These are phyloP conservation scores for Helianthus annuus DNA, from an alignment of 129 eudicot genomes.

Conservation along the genomic window HanXRQr2.0-SUNRISE NC_035447.2:6691365-6691864, in stretches of 20 bases:
- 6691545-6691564: constrained; percentile 27
- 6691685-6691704: constrained; percentile 7
- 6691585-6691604: constrained; percentile 28
- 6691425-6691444: constrained; percentile 31
- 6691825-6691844: constrained; percentile 34
- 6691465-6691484: constrained; percentile 1
- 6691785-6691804: constrained; percentile 1
- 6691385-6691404: constrained; percentile 79
- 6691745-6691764: constrained; percentile 16
- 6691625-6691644: constrained; percentile 15
- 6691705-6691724: constrained; percentile 13
- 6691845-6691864: constrained; percentile 34
- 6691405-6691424: constrained; percentile 62
- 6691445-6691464: constrained; percentile 20
- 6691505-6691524: constrained; percentile 30
- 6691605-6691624: constrained; percentile 32
- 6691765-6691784: constrained; percentile 24
- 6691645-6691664: constrained; percentile 21
- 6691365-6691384: constrained; percentile 53
- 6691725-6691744: constrained; percentile 18
- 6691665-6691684: background rate
- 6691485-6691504: constrained; percentile 9
- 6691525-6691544: constrained; percentile 34
- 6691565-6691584: constrained; percentile 28
- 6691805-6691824: constrained; percentile 34